These are phyloP conservation scores for Salix caprea DNA, from an alignment of 345 rosid species.

Conservation along the genomic window DNA sequence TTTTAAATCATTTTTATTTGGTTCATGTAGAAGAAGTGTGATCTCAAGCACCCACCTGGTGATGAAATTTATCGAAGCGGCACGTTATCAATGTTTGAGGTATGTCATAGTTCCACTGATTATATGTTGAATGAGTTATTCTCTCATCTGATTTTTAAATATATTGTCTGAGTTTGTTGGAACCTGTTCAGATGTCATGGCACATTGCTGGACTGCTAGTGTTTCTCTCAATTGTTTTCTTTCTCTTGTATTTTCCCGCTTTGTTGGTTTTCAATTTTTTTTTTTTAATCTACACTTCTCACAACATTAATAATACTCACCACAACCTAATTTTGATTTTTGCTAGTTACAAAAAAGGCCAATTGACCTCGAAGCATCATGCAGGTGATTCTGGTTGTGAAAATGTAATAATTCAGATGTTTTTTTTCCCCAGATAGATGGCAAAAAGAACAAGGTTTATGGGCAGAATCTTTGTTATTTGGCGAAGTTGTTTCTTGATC, in stretches of 20 bases:
- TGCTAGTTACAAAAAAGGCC: background rate
- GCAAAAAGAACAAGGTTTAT: conserved; percentile 96
- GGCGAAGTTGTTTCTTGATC: conserved; percentile 97
- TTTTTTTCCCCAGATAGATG: conserved; percentile 51
- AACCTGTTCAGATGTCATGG: background rate
- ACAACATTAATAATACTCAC: background rate
- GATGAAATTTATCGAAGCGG: conserved; percentile 98
- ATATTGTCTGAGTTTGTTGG: background rate
- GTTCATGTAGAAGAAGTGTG: conserved; percentile 72
- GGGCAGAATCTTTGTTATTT: conserved; percentile 98
- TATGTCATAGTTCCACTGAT: conserved; percentile 8
- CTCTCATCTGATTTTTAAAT: background rate
- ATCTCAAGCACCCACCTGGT: conserved; percentile 97
- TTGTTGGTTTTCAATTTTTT: background rate
- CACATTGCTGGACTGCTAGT: background rate
- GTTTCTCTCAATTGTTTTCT: background rate
- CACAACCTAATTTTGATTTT: background rate
- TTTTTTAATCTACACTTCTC: background rate
- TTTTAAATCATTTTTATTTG: background rate
- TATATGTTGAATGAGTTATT: background rate
- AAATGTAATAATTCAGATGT: background rate
- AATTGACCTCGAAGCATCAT: background rate
- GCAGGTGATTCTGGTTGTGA: background rate
- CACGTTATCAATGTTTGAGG: conserved; percentile 99
- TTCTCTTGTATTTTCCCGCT: background rate